phyloP scores from a whole-genome alignment of 2,329 filamentous ascomycete genomes.

The Aspergillus unguis region DNA sequence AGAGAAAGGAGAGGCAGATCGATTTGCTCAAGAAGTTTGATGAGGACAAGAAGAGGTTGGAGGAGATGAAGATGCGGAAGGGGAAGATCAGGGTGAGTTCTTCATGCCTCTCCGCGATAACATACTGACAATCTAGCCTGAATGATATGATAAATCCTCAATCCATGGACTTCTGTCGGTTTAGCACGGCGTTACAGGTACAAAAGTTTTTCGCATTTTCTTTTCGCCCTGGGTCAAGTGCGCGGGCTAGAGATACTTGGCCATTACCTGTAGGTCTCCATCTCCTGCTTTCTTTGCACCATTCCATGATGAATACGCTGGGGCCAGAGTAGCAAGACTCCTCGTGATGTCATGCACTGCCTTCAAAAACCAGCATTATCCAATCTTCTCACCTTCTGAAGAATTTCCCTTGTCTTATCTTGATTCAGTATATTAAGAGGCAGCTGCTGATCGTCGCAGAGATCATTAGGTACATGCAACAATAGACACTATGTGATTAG shows the following conservation, averaged over 20 bases:
- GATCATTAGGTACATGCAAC: too few species aligned
- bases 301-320: slow-evolving; percentile 50
- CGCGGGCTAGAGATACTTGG: background rate
- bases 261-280: background rate
- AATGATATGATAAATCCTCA: slow-evolving; percentile 23
- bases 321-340: slow-evolving; percentile 51
- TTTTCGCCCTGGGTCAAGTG: slow-evolving; percentile 1
- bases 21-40: slow-evolving; percentile 70
- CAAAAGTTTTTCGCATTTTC: slow-evolving; percentile 19
- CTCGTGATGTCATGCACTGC: slow-evolving; percentile 44
- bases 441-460: slow-evolving; percentile 2
- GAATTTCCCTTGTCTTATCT: slow-evolving; percentile 1
- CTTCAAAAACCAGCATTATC: slow-evolving; percentile 61
- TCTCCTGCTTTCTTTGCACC: slow-evolving; percentile 7
- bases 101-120: background rate
- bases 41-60: slow-evolving; percentile 69
- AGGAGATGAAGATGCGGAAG: slow-evolving; percentile 66
- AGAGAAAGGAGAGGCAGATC: slow-evolving; percentile 70
- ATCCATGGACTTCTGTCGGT: slow-evolving; percentile 15
- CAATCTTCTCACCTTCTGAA: slow-evolving; percentile 67
- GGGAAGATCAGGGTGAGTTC: slow-evolving; percentile 55
- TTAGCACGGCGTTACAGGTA: slow-evolving; percentile 32
- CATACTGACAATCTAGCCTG: slow-evolving; percentile 27
- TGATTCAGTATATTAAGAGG: background rate
- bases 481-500: background rate